Base-by-base conservation (phyloP, 371 early-diverging fungal species). In the Rhizomucor pusillus region DNA sequence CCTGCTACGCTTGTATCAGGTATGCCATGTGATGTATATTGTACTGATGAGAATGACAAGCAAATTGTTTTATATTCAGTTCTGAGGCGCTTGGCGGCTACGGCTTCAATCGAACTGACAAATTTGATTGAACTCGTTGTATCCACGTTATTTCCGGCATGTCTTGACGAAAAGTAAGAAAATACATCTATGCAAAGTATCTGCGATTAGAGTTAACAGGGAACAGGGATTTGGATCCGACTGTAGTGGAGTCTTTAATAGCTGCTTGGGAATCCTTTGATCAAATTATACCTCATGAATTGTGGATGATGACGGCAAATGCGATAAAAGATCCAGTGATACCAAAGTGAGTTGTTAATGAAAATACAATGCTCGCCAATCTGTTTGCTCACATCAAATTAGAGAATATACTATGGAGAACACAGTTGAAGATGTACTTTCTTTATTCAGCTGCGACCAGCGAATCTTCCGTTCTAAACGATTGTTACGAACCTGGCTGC, bases 401-500 rank as follows among this genome's bases (percentile, higher is more conserved):
- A 53, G 54, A 10, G 40, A 43, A 0, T 72, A 74, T 37, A 73
- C 66, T 0, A 65, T 79, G 33, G 68, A 76, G 14, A 53, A 60
- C 43, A 62, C 81, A 1, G 69, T 80, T n/a, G 66, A 74, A 46
- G 69, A 80, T 5, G 77, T 80, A n/a, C 57, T 79, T 12, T 56
- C 75, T 11, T 43, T 80, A 9, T 84, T 84, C 56, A 67, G 75
- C 41, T 71, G 75, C 16, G 79, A 84, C 52, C n/a, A 56, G 1
- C 70, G 78, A 10, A 61, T 81, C 22, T 81, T 80, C 50, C 54
- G 82, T 36, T 76, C 78, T 1, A 71, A 69, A 11, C 56, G 56
- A 10, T 24, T 80, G 22, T 54, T 84, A 18, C 71, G 77, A 4
- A 58, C 80, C 9, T 84, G 81, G 67, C 47, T 84, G n/a, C 79